Evolutionary conservation across 2,329 filamentous ascomycete genomes (phyloP), one percentile per base, ranked within the genome.

Genomic region (Aspergillus tamarii): DNA sequence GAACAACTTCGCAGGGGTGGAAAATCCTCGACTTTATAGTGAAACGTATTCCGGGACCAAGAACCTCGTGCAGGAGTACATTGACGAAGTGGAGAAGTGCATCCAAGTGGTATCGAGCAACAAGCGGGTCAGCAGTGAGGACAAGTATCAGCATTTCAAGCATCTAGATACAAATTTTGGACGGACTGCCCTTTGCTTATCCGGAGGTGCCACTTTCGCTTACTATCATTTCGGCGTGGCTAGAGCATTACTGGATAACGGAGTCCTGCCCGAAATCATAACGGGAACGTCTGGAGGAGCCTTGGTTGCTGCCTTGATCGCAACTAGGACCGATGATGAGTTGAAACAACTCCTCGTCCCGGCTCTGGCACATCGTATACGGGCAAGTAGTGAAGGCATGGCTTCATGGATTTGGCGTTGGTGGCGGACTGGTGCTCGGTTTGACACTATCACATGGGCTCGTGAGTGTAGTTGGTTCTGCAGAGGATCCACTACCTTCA

Each of bases 1-100:
- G 85, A 96, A 94, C 79, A 98, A 99, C 75, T 99, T 98, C 78
- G 93, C 92, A 21, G 95, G 95, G 0, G 89, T 97, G 16, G 95
- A 99, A 78, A 98, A 97, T 72, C 89, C 94, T 11, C 87, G 93
- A 60, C 81, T 99, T n/a, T 99, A 99, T 77, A 96, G 92, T 72
- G 94, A 98, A 80, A 96, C 94, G 3, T 99, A 99, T 76, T 97
- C 93, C 71, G 95, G 95, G 36, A 98, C 95, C n/a, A 99, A 99
- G 78, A 88, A 95, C 65, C 80, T 97, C 67, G 92, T 97, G 34
- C 95, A 98, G 78, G 89, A 89, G 61, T 98, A 94, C 73, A 83
- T 97, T 52, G 92, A 97, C 65, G 94, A 98, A 55, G 71, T 75
- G 23, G 71, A 76, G 61, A 67, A 79, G 2, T 85, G 85, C 34